Percentiles rank a stretch among this genome's conserved stretches.
These are phyloP conservation scores for Santalum album DNA, from an alignment of 164 flowering plant species.

Conservation along the genomic window DNA sequence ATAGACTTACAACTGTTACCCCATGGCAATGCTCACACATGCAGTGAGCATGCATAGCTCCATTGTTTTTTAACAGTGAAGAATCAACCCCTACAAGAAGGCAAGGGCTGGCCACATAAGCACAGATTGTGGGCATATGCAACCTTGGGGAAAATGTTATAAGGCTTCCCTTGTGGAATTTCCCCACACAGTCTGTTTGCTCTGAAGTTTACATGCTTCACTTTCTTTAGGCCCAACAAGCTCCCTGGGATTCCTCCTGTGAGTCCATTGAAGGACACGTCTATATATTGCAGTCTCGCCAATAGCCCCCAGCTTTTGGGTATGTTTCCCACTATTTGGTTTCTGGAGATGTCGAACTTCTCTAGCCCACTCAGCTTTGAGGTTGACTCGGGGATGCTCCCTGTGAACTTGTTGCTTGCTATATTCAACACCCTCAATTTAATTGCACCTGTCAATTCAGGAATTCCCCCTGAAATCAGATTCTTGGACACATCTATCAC, in stretches of 20 bases:
- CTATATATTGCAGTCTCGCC: slow-evolving; percentile 57
- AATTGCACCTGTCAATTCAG: slow-evolving; percentile 39
- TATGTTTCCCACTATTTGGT: slow-evolving; percentile 56
- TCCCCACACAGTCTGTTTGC: slow-evolving; percentile 76
- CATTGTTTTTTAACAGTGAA: background rate
- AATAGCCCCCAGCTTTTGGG: slow-evolving; percentile 62
- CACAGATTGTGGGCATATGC: slow-evolving; percentile 89
- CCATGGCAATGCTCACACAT: no score
- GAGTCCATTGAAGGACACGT: slow-evolving; percentile 59
- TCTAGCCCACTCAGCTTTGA: slow-evolving; percentile 53
- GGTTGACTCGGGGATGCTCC: slow-evolving; percentile 65
- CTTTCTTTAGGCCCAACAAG: slow-evolving; percentile 31
- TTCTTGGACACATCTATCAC: slow-evolving; percentile 48
- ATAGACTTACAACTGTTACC: no score
- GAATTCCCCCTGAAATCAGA: slow-evolving; percentile 51
- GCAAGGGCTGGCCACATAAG: slow-evolving; percentile 86
- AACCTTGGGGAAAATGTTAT: slow-evolving; percentile 54
- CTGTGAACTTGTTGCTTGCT: slow-evolving; percentile 59
- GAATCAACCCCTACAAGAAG: slow-evolving; percentile 36
- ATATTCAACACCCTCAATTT: slow-evolving; percentile 47
- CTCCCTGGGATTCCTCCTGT: slow-evolving; percentile 65
- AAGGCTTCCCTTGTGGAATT: slow-evolving; percentile 87
- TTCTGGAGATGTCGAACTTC: slow-evolving; percentile 60
- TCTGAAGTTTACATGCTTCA: slow-evolving; percentile 70
- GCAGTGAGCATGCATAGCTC: background rate